A percentile compares a stretch with the other conserved stretches of the same genome.
Conservation (phyloP, 768 basidiomycete genomes). For the Sistotremastrum niveocremeum region DNA sequence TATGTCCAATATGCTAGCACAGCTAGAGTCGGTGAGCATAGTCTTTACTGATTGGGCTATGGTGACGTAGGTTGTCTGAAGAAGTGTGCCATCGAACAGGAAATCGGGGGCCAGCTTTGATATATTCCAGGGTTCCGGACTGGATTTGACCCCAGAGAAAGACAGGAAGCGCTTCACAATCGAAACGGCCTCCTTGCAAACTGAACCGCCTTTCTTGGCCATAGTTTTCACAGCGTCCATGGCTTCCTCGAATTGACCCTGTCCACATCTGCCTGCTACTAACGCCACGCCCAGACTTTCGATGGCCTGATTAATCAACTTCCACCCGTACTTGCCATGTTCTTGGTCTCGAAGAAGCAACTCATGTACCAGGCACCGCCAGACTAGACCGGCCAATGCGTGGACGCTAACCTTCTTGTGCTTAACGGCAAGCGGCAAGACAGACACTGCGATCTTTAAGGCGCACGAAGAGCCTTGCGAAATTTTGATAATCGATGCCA, state of each 20-base stretch:
- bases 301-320: constrained; percentile 34
- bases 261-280: constrained; percentile 23
- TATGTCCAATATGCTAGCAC: too few species aligned
- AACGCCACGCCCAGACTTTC: constrained; percentile 46
- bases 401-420: constrained; percentile 55
- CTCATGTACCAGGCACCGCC: constrained; percentile 24
- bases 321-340: constrained; percentile 22
- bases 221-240: constrained; percentile 41
- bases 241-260: constrained; percentile 28
- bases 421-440: constrained; percentile 42
- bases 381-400: constrained; percentile 44
- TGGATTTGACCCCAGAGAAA: constrained; percentile 1
- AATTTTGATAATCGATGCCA: not conserved
- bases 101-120: too few species aligned
- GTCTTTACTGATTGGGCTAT: too few species aligned
- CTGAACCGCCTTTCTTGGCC: constrained; percentile 37
- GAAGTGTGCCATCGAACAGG: too few species aligned
- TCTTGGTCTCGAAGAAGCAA: not conserved
- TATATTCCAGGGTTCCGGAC: too few species aligned
- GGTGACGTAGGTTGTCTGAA: too few species aligned
- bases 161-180: constrained; percentile 29
- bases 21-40: too few species aligned
- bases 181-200: constrained; percentile 43
- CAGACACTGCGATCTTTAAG: not conserved
- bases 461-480: not conserved